Percentiles rank a stretch among this genome's conserved stretches.
Conservation (phyloP, 2,329 filamentous ascomycete species). For the Colletotrichum cuscutae region DNA sequence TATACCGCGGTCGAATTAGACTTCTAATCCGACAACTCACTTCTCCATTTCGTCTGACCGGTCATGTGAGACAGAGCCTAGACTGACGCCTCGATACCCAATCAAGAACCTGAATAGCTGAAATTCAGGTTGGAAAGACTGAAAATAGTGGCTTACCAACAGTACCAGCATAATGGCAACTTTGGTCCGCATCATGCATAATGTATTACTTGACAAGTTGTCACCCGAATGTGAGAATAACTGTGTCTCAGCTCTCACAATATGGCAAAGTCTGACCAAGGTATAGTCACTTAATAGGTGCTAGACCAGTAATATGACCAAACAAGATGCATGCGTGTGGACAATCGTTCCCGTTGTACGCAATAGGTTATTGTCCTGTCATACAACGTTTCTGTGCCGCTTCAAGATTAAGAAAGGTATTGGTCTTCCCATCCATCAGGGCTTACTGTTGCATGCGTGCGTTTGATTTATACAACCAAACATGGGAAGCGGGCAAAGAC, state of each 20-base stretch:
- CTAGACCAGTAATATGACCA: too few relatives aligned
- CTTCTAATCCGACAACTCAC: too few relatives aligned
- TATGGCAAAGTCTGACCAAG: too few relatives aligned
- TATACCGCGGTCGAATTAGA: too few relatives aligned
- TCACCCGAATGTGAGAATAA: background rate
- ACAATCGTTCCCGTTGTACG: too few relatives aligned
- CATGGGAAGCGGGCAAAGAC: background rate
- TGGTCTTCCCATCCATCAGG: too few relatives aligned
- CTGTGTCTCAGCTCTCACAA: too few relatives aligned
- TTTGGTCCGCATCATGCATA: background rate
- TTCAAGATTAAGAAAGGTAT: too few relatives aligned
- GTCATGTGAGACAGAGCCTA: background rate
- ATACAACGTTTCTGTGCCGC: too few relatives aligned
- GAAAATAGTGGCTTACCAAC: background rate
- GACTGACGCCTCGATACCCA: background rate
- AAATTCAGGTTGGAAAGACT: background rate
- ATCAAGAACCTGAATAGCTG: background rate
- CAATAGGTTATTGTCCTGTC: too few relatives aligned
- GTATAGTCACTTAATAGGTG: background rate
- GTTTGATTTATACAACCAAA: background rate
- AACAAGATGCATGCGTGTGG: too few relatives aligned
- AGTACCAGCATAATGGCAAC: background rate
- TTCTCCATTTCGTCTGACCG: background rate
- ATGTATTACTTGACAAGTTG: background rate
- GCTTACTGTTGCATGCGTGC: background rate